These are phyloP conservation scores for Blastomyces silverae DNA, from an alignment of 2,329 filamentous ascomycete genomes.

Conservation along the genomic window DNA sequence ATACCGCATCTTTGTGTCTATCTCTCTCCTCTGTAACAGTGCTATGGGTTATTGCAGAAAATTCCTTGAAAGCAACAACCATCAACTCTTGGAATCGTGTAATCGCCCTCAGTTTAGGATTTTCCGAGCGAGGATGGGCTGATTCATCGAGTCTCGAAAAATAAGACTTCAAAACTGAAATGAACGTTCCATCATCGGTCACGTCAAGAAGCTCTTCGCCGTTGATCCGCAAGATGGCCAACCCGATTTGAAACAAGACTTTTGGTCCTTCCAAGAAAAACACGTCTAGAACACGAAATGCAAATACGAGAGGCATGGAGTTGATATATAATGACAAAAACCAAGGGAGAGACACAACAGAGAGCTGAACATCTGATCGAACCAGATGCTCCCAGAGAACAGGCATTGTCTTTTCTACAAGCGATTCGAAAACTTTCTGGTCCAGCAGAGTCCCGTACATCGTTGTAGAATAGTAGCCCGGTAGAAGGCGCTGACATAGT, in stretches of 20 bases:
- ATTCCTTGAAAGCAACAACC: slow-evolving; percentile 98
- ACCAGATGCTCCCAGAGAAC: slow-evolving; percentile 97
- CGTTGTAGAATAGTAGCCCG: slow-evolving; percentile 95
- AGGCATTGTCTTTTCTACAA: slow-evolving; percentile 99
- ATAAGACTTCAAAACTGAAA: slow-evolving; percentile 90
- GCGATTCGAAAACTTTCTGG: slow-evolving; percentile 92
- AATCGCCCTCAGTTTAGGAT: slow-evolving; percentile 85
- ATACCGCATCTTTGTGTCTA: slow-evolving; percentile 88
- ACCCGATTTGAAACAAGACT: slow-evolving; percentile 90
- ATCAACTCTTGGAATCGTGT: slow-evolving; percentile 97
- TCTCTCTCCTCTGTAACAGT: slow-evolving; percentile 82
- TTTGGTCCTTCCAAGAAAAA: slow-evolving; percentile 98
- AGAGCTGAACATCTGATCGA: slow-evolving; percentile 92
- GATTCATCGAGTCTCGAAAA: slow-evolving; percentile 91
- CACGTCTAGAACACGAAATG: slow-evolving; percentile 91
- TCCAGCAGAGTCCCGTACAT: slow-evolving; percentile 98
- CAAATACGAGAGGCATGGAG: slow-evolving; percentile 97
- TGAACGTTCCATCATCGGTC: slow-evolving; percentile 90
- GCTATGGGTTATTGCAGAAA: slow-evolving; percentile 87
- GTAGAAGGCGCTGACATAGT: slow-evolving; percentile 84
- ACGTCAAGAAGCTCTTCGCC: slow-evolving; percentile 93
- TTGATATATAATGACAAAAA: slow-evolving; percentile 98
- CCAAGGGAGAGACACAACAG: slow-evolving; percentile 95
- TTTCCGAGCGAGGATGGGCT: slow-evolving; percentile 90
- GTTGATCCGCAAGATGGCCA: slow-evolving; percentile 96